Evolutionary conservation across 139 green algal genomes (phyloP).

Genomic region (Volvox africanus): DNA sequence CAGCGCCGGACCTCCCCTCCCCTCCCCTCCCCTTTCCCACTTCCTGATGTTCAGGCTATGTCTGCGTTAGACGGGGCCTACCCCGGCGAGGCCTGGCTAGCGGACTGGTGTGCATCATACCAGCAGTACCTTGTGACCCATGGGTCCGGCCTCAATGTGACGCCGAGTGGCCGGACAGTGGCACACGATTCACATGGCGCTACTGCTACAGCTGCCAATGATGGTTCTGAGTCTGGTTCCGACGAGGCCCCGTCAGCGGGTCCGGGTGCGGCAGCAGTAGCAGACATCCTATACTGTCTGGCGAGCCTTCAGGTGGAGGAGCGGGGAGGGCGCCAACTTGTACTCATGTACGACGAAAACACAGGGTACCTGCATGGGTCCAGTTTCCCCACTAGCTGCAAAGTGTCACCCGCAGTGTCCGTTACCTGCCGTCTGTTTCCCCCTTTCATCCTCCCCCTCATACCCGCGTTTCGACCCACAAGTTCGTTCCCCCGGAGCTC

Average conservation of each 20-base stretch:
- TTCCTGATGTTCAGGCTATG: neutral
- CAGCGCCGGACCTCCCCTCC: neutral
- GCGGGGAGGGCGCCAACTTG: too few relatives aligned
- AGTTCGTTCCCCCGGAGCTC: constrained; percentile 14
- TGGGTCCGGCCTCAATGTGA: neutral
- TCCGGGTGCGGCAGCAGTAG: neutral
- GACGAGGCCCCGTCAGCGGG: neutral
- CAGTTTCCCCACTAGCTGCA: too few relatives aligned
- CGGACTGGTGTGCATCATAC: constrained; percentile 28
- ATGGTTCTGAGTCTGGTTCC: neutral
- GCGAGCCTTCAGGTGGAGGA: neutral
- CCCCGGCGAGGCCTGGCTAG: constrained; percentile 25
- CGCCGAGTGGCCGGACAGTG: too few relatives aligned
- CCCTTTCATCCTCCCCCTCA: neutral
- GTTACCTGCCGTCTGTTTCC: too few relatives aligned
- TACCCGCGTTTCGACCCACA: neutral
- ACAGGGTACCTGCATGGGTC: too few relatives aligned
- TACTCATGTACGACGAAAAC: too few relatives aligned
- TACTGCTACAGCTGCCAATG: neutral
- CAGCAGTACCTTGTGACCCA: neutral
- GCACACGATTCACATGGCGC: neutral
- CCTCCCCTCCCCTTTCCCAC: neutral
- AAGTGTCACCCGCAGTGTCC: too few relatives aligned
- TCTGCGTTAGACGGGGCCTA: neutral
- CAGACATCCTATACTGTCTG: constrained; percentile 13